These are phyloP conservation scores for Venturia aucupariae DNA, from an alignment of 2,329 filamentous ascomycete species.

Conservation along the genomic window DNA sequence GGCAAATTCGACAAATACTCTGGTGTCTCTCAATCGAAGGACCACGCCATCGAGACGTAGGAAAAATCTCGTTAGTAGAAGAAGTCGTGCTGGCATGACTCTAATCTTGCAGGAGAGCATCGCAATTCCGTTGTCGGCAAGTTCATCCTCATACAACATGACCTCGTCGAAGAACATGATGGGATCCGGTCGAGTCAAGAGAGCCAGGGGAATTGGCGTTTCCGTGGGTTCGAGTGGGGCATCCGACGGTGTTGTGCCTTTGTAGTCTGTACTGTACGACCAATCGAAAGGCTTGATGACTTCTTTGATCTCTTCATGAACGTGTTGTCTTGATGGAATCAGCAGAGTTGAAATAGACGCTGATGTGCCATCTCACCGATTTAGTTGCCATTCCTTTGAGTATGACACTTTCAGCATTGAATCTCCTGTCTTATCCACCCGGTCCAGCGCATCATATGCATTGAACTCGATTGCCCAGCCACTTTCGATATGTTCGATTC, in stretches of 20 bases:
- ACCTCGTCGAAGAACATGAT: conserved; percentile 97
- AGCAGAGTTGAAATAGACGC: background rate
- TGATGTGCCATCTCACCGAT: conserved; percentile 39
- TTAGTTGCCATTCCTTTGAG: conserved; percentile 76
- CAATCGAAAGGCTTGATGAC: conserved; percentile 96
- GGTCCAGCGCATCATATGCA: conserved; percentile 77
- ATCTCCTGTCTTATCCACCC: conserved; percentile 85
- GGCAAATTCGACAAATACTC: conserved; percentile 84
- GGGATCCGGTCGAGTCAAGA: conserved; percentile 80
- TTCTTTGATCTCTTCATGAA: conserved; percentile 79
- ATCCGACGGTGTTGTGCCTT: conserved; percentile 46
- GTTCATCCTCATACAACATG: conserved; percentile 91
- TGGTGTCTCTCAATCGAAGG: conserved; percentile 77
- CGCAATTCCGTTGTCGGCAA: conserved; percentile 94
- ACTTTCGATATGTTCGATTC: conserved; percentile 62
- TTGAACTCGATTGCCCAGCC: conserved; percentile 75
- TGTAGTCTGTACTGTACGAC: conserved; percentile 89
- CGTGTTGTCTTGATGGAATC: conserved; percentile 53
- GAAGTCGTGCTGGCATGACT: conserved; percentile 81
- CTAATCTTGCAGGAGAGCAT: conserved; percentile 83
- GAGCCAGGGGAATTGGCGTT: conserved; percentile 68
- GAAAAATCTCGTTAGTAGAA: conserved; percentile 79
- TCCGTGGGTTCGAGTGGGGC: conserved; percentile 35
- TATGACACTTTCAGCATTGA: conserved; percentile 91
- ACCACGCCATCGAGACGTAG: conserved; percentile 89